phyloP scores from a whole-genome alignment of 371 early-diverging fungal genomes.

The Mortierella sp. region DNA sequence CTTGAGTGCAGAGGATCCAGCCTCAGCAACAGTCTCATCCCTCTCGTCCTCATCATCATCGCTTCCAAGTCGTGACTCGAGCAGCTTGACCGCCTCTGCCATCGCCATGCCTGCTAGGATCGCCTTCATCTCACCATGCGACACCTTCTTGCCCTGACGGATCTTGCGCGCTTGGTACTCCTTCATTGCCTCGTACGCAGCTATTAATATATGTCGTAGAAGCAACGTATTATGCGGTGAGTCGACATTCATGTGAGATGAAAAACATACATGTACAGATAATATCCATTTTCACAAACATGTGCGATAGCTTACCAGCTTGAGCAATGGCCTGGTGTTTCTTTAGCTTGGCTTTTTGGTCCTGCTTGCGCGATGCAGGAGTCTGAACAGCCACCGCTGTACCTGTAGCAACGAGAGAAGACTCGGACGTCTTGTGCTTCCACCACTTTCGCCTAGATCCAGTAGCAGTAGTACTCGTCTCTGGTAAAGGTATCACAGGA shows the following conservation, averaged over 20 bases:
- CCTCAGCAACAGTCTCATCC: slow-evolving; percentile 54
- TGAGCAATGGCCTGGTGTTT: slow-evolving; percentile 48
- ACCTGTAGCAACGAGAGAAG: background rate
- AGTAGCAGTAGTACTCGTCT: background rate
- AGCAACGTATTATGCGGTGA: background rate
- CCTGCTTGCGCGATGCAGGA: background rate
- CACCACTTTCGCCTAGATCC: slow-evolving; percentile 10
- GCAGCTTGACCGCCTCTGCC: slow-evolving; percentile 55
- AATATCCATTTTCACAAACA: background rate
- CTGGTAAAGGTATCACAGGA: background rate
- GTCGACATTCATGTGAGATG: too few species aligned
- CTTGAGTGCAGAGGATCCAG: slow-evolving; percentile 48
- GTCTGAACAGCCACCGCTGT: background rate
- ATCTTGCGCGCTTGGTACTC: slow-evolving; percentile 34
- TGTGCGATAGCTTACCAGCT: slow-evolving; percentile 31
- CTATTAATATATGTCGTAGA: slow-evolving; percentile 8
- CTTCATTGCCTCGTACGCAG: slow-evolving; percentile 54
- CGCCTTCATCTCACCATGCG: slow-evolving; percentile 56
- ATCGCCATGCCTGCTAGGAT: slow-evolving; percentile 55
- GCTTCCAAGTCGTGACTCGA: slow-evolving; percentile 27
- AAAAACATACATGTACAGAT: background rate
- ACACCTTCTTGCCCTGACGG: slow-evolving; percentile 45
- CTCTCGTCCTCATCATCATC: slow-evolving; percentile 20
- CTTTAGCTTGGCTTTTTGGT: slow-evolving; percentile 28
- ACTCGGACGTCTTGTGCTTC: slow-evolving; percentile 17